Conservation (phyloP, 2,329 filamentous ascomycete genomes). For the Cryoendolithus antarcticus region DNA sequence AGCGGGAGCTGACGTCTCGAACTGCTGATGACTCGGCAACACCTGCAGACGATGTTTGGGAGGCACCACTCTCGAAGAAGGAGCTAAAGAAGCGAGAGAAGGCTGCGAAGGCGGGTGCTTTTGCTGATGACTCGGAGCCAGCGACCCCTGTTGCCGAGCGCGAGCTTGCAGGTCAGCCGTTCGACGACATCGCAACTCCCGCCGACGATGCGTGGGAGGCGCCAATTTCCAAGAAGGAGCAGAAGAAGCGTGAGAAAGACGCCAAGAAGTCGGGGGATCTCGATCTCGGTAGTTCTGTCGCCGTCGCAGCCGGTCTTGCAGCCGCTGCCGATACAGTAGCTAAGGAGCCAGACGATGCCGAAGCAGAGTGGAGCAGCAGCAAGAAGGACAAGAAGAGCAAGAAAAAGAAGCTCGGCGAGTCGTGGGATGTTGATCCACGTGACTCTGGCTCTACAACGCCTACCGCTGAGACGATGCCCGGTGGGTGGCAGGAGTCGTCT, state of each 20-base stretch:
- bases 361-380: constrained; percentile 7
- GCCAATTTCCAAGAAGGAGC: constrained; percentile 23
- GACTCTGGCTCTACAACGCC: too few species aligned
- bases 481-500: constrained; percentile 13
- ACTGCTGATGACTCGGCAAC: constrained; percentile 5
- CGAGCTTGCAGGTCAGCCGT: too few species aligned
- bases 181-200: constrained; percentile 1
- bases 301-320: constrained; percentile 16
- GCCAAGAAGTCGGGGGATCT: constrained; percentile 13
- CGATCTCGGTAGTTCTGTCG: constrained; percentile 17
- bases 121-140: constrained; percentile 11
- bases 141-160: neutral
- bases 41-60: constrained; percentile 6
- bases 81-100: constrained; percentile 12
- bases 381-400: constrained; percentile 26
- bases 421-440: constrained; percentile 10
- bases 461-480: constrained; percentile 16
- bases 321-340: constrained; percentile 12
- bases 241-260: constrained; percentile 26
- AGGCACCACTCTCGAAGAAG: constrained; percentile 8
- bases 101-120: constrained; percentile 8
- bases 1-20: neutral
- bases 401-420: constrained; percentile 24
- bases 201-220: constrained; percentile 22
- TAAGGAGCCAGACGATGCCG: constrained; percentile 12